Percentiles rank a stretch among this genome's conserved stretches.
phyloP scores from a whole-genome alignment of 208 protist species.

The Leishmania turanica region DNA sequence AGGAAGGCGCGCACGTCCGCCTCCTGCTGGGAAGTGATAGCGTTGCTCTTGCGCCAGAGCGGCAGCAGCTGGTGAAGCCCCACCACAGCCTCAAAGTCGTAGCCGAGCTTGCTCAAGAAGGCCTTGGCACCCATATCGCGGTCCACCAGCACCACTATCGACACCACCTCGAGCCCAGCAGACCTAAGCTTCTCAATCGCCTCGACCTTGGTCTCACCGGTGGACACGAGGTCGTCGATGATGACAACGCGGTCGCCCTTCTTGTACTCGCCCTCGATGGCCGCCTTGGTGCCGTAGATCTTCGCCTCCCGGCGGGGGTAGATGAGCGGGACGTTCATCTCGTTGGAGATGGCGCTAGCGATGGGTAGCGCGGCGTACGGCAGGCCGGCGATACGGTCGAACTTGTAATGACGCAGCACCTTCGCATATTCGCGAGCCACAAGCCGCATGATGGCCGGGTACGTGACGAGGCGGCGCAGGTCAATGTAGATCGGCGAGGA shows the following conservation, averaged over 20 bases:
- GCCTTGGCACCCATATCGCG: constrained; percentile 95
- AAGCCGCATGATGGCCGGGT: constrained; percentile 79
- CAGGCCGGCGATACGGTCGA: constrained; percentile 90
- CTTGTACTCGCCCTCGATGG: constrained; percentile 95
- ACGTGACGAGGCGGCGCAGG: constrained; percentile 92
- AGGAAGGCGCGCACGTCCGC: constrained; percentile 64
- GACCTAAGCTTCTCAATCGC: constrained; percentile 90
- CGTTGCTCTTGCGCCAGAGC: constrained; percentile 61
- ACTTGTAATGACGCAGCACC: constrained; percentile 66
- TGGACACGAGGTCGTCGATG: constrained; percentile 97
- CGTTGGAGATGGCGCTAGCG: constrained; percentile 91
- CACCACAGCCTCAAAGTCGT: constrained; percentile 85
- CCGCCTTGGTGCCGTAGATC: constrained; percentile 94
- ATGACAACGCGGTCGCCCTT: constrained; percentile 91
- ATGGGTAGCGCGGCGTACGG: constrained; percentile 97
- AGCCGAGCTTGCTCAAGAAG: constrained; percentile 81
- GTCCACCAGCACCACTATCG: constrained; percentile 95
- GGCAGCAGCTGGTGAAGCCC: constrained; percentile 80
- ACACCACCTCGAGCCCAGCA: constrained; percentile 83
- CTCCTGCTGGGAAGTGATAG: constrained; percentile 70
- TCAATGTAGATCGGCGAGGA: constrained; percentile 97
- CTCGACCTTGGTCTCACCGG: constrained; percentile 94
- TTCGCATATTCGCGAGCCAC: constrained; percentile 81
- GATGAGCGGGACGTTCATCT: constrained; percentile 90
- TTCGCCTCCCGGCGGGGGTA: constrained; percentile 94